Percentiles rank a stretch among this genome's conserved stretches.
These are phyloP conservation scores for Backusella tuberculispora DNA, from an alignment of 192 early-diverging fungal species.

Conservation along the genomic window DNA sequence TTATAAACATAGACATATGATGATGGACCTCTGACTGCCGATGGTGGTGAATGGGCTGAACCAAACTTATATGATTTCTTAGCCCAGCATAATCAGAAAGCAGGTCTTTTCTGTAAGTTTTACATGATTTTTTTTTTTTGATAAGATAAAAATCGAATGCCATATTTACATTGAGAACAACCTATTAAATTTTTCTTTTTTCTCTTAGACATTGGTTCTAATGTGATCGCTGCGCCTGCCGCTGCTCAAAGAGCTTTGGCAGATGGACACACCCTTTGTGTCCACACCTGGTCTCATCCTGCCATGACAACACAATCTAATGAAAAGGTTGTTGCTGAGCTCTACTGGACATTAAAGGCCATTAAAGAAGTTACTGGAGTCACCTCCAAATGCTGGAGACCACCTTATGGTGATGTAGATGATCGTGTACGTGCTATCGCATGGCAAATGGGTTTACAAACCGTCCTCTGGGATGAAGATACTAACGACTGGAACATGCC, in stretches of 20 bases:
- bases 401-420: constrained; percentile 60
- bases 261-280: constrained; percentile 63
- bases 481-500: constrained; percentile 54
- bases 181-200: neutral
- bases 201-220: constrained; percentile 50
- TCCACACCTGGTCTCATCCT: constrained; percentile 70
- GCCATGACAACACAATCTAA: constrained; percentile 53
- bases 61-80: constrained; percentile 46
- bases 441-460: constrained; percentile 41
- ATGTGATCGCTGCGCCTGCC: constrained; percentile 41
- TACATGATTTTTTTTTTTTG: constrained; percentile 8
- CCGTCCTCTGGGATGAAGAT: constrained; percentile 43
- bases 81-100: constrained; percentile 49
- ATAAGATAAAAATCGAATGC: neutral
- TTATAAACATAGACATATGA: constrained; percentile 31
- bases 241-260: constrained; percentile 40
- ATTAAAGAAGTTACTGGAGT: constrained; percentile 55
- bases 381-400: constrained; percentile 51
- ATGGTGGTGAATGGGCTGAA: constrained; percentile 36
- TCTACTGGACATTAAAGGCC: constrained; percentile 46
- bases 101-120: constrained; percentile 43
- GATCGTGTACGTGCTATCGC: constrained; percentile 54
- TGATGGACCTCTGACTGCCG: constrained; percentile 42
- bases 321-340: constrained; percentile 60
- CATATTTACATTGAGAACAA: neutral